Conservation (phyloP, 2,329 filamentous ascomycete species). For the Penicillium sp. region DNA sequence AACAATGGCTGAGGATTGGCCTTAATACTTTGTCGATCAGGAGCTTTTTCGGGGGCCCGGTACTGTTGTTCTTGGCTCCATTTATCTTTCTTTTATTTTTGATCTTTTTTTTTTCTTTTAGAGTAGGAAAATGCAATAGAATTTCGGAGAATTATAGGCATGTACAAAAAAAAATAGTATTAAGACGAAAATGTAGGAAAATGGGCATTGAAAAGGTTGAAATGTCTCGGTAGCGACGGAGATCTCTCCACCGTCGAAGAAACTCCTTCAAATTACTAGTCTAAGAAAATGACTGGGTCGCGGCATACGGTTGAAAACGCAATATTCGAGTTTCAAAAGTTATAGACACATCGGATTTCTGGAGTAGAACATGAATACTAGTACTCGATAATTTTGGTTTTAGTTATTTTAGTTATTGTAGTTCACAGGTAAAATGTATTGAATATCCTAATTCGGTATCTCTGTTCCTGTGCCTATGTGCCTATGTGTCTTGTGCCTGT, state of each 20-base stretch:
- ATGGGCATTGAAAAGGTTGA: neutral
- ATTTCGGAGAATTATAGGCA: neutral
- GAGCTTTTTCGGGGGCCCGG: slow-evolving; percentile 7
- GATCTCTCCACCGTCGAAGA: slow-evolving; percentile 17
- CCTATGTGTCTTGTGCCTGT: neutral
- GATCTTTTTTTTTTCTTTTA: neutral
- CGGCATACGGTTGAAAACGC: slow-evolving; percentile 20
- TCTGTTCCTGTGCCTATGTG: neutral
- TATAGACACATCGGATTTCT: slow-evolving; percentile 2
- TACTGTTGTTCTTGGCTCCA: neutral
- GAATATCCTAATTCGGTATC: neutral
- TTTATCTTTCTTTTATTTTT: neutral
- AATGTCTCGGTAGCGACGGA: slow-evolving; percentile 5
- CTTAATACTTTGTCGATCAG: slow-evolving; percentile 22
- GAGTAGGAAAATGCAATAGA: neutral
- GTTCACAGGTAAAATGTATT: no score
- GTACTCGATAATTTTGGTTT: neutral
- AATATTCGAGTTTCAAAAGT: slow-evolving; percentile 13
- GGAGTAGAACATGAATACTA: neutral
- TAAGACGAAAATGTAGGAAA: neutral
- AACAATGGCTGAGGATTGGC: slow-evolving; percentile 13
- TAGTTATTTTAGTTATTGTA: neutral
- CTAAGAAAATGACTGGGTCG: slow-evolving; percentile 29
- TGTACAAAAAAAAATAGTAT: neutral
- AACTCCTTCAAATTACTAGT: slow-evolving; percentile 20